phyloP scores from a whole-genome alignment of 108 stramenopile species.

The Fragilaria radians region DNA sequence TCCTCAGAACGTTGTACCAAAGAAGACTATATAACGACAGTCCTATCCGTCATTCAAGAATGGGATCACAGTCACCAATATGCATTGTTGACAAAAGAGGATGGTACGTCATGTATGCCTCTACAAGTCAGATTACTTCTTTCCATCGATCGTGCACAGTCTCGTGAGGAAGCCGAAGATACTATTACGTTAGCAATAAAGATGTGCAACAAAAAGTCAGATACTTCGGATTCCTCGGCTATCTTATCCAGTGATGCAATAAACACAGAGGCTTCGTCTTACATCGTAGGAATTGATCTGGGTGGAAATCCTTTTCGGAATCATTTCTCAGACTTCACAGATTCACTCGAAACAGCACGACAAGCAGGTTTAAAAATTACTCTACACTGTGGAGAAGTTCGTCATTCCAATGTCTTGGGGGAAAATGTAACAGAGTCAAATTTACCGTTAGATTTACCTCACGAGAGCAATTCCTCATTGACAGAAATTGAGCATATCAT shows the following conservation, averaged over 20 bases:
- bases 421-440: neutral
- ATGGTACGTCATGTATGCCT: constrained; percentile 12
- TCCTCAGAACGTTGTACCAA: constrained; percentile 19
- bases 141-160: constrained; percentile 59
- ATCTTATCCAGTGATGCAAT: constrained; percentile 52
- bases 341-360: constrained; percentile 48
- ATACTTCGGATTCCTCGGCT: constrained; percentile 37
- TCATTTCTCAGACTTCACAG: constrained; percentile 35
- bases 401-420: constrained; percentile 15
- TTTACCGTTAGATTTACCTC: neutral
- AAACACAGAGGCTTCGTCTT: constrained; percentile 7
- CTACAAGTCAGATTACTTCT: constrained; percentile 57
- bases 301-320: constrained; percentile 80
- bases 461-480: constrained; percentile 14
- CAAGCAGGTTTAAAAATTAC: constrained; percentile 45
- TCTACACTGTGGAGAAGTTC: constrained; percentile 74
- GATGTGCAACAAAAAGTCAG: constrained; percentile 22
- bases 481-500: constrained; percentile 35
- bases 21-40: constrained; percentile 49
- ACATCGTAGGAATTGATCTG: constrained; percentile 84
- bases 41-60: constrained; percentile 37
- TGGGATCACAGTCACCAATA: constrained; percentile 43
- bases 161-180: constrained; percentile 23
- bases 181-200: constrained; percentile 34
- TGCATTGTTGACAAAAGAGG: constrained; percentile 4